Conservation (phyloP, 2,329 filamentous ascomycete genomes). For the Ophiostoma angusticollis region DNA sequence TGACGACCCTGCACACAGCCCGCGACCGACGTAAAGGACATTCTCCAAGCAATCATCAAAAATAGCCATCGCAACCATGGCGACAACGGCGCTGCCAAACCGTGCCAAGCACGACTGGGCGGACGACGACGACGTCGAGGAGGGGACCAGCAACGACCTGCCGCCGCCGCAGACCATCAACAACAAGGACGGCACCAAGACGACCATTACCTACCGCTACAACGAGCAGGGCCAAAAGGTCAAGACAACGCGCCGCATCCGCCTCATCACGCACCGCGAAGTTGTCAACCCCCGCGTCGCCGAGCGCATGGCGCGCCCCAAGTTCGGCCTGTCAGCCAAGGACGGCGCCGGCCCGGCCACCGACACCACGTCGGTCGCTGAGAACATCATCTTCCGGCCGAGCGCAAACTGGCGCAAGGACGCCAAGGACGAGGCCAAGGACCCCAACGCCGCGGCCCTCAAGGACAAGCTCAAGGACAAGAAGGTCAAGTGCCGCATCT, state of each 20-base stretch:
- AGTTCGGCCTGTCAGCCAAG: constrained; percentile 85
- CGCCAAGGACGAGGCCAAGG: constrained; percentile 64
- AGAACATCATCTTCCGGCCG: constrained; percentile 96
- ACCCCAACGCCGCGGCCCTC: constrained; percentile 58
- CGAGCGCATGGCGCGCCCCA: constrained; percentile 82
- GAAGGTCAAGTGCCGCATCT: constrained; percentile 99
- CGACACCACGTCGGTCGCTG: constrained; percentile 79
- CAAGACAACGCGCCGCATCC: constrained; percentile 92
- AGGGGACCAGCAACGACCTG: constrained; percentile 50
- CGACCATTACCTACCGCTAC: constrained; percentile 76
- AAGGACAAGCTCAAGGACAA: constrained; percentile 90
- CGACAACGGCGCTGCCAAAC: constrained; percentile 11
- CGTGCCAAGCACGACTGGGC: constrained; percentile 65
- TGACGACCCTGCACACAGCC: too few relatives aligned
- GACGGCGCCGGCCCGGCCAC: constrained; percentile 69
- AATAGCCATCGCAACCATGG: constrained; percentile 10
- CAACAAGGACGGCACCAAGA: constrained; percentile 98
- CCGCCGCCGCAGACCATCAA: constrained; percentile 78
- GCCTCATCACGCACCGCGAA: constrained; percentile 81
- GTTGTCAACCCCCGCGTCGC: constrained; percentile 93
- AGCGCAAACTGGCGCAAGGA: constrained; percentile 88
- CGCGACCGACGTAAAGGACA: too few relatives aligned
- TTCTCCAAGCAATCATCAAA: too few relatives aligned
- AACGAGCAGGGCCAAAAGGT: constrained; percentile 93
- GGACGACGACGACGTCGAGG: constrained; percentile 84